A percentile compares a stretch with the other conserved stretches of the same genome.
phyloP scores from a whole-genome alignment of 768 basidiomycete species.

The Collybia nuda region DNA sequence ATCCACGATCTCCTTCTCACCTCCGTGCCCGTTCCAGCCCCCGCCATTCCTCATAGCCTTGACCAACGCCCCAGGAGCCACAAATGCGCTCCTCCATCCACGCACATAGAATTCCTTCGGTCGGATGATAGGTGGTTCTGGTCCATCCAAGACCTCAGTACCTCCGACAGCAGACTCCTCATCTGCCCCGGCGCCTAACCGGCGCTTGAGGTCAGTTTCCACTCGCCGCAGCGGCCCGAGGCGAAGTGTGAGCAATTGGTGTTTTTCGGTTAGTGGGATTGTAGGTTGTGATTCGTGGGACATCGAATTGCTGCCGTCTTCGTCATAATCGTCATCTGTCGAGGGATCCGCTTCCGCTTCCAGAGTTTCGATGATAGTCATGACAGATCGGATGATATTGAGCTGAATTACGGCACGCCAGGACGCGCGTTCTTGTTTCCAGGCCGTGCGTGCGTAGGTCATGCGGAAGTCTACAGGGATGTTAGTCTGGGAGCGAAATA shows the following conservation, averaged over 20 bases:
- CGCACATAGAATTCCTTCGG: slow-evolving; percentile 19
- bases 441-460: slow-evolving; percentile 59
- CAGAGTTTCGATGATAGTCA: slow-evolving; percentile 59
- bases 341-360: slow-evolving; percentile 37
- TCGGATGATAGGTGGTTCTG: not conserved
- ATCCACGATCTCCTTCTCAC: slow-evolving; percentile 14
- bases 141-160: slow-evolving; percentile 11
- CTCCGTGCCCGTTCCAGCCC: not conserved
- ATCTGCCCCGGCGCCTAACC: slow-evolving; percentile 37
- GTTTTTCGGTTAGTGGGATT: slow-evolving; percentile 25
- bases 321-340: too few relatives aligned
- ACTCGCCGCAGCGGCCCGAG: slow-evolving; percentile 40
- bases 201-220: slow-evolving; percentile 36
- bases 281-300: slow-evolving; percentile 23
- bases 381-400: slow-evolving; percentile 70
- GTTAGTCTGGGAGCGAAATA: not conserved
- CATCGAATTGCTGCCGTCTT: slow-evolving; percentile 23
- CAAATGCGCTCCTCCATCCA: slow-evolving; percentile 18
- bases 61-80: slow-evolving; percentile 1
- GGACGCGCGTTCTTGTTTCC: slow-evolving; percentile 63
- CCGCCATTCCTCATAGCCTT: slow-evolving; percentile 5
- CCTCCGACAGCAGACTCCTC: slow-evolving; percentile 40
- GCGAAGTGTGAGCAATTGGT: slow-evolving; percentile 34
- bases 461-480: slow-evolving; percentile 60
- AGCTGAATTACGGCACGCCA: slow-evolving; percentile 80